Percentiles rank a stretch among this genome's conserved stretches.
phyloP scores from a whole-genome alignment of 345 rosid genomes.

The Rhizophora apiculata region DNA sequence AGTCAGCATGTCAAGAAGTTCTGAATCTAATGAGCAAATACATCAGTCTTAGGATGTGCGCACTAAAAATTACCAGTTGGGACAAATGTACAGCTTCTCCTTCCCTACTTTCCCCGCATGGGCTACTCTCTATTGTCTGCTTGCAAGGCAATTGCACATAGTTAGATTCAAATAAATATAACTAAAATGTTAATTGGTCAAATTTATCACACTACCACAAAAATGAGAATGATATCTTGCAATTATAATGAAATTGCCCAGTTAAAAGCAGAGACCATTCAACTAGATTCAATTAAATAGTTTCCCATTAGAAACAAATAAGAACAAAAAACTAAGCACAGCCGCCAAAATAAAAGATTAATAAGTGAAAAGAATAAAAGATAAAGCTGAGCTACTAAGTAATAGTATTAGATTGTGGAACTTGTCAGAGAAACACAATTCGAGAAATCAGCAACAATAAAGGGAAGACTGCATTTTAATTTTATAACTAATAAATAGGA shows the following conservation, averaged over 20 bases:
- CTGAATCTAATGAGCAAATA: slow-evolving; percentile 16
- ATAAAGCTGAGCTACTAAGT: not conserved
- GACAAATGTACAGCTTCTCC: slow-evolving; percentile 94
- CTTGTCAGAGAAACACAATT: too few species aligned
- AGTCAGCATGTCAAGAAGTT: not conserved
- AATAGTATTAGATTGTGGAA: not conserved
- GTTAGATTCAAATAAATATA: slow-evolving; percentile 20
- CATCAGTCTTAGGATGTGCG: slow-evolving; percentile 24
- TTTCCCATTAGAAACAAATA: not conserved
- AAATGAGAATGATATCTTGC: not conserved
- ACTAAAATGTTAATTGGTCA: not conserved
- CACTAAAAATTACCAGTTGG: slow-evolving; percentile 70
- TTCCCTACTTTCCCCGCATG: slow-evolving; percentile 63
- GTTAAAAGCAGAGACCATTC: not conserved
- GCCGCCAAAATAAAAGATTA: not conserved
- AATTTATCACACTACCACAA: not conserved
- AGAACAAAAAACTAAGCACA: not conserved
- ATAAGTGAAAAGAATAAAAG: not conserved
- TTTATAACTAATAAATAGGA: too few species aligned
- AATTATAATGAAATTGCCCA: not conserved
- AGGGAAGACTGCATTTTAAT: too few species aligned
- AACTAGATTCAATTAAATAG: not conserved
- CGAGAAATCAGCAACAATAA: too few species aligned
- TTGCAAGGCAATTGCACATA: slow-evolving; percentile 15
- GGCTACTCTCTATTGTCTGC: slow-evolving; percentile 94